A percentile compares a stretch with the other conserved stretches of the same genome.
phyloP scores from a whole-genome alignment of 208 protist genomes.

The Leishmania tropica region DNA sequence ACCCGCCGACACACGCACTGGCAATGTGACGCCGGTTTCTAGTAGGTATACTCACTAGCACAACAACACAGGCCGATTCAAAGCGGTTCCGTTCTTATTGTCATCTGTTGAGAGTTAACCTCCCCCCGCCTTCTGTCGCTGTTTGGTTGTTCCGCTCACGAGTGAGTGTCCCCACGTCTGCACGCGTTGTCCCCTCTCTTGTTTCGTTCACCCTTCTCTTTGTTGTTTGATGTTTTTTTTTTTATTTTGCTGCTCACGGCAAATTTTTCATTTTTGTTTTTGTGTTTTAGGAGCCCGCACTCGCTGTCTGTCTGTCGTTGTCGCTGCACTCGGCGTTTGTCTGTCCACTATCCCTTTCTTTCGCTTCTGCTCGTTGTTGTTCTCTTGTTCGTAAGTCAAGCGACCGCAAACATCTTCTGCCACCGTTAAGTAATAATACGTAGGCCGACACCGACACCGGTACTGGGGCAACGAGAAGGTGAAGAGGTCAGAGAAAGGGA shows the following conservation, averaged over 20 bases:
- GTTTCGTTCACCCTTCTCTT: not conserved
- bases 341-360: not conserved
- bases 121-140: not conserved
- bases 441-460: not conserved
- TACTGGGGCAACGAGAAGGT: not conserved
- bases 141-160: slow-evolving; percentile 10
- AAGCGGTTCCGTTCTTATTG: not conserved
- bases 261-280: not conserved
- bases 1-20: not conserved
- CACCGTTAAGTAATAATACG: not conserved
- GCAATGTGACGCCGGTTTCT: not conserved
- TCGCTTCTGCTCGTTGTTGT: slow-evolving; percentile 5
- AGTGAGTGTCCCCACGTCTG: not conserved
- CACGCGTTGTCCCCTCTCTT: slow-evolving; percentile 3
- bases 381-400: not conserved
- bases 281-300: not conserved
- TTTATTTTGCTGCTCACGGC: not conserved
- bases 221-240: not conserved
- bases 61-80: not conserved
- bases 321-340: not conserved
- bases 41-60: not conserved
- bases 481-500: not conserved
- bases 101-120: not conserved
- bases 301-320: not conserved
- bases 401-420: not conserved